phyloP scores from a whole-genome alignment of 2,329 filamentous ascomycete species.

The Nemania diffusa region DNA sequence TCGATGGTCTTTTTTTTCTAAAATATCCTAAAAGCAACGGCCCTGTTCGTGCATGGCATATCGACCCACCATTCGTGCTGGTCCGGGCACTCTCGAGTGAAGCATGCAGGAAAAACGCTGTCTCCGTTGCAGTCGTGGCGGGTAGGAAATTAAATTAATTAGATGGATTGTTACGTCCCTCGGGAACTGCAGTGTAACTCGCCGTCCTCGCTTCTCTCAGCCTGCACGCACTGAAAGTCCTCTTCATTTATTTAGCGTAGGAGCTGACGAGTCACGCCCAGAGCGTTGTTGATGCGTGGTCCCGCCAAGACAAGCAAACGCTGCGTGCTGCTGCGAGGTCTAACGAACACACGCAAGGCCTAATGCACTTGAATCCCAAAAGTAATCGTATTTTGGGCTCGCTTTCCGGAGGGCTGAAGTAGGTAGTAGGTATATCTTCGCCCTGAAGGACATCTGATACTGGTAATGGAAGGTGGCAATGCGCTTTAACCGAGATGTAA shows the following conservation, averaged over 20 bases:
- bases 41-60: slow-evolving; percentile 41
- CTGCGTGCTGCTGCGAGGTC: slow-evolving; percentile 15
- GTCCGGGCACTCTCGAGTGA: slow-evolving; percentile 26
- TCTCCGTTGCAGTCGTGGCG: slow-evolving; percentile 26
- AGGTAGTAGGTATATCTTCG: no score
- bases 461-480: slow-evolving; percentile 26
- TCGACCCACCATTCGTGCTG: slow-evolving; percentile 28
- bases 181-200: slow-evolving; percentile 33
- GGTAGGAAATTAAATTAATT: slow-evolving; percentile 44
- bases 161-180: slow-evolving; percentile 47
- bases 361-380: slow-evolving; percentile 12
- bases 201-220: slow-evolving; percentile 26
- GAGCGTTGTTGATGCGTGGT: no score
- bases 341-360: slow-evolving; percentile 8
- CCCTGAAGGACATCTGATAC: slow-evolving; percentile 8
- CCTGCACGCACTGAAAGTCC: slow-evolving; percentile 5
- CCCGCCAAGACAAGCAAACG: slow-evolving; percentile 34
- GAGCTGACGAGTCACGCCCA: slow-evolving; percentile 41
- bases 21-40: slow-evolving; percentile 48
- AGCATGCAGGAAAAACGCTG: slow-evolving; percentile 32
- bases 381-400: slow-evolving; percentile 20
- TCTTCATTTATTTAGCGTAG: slow-evolving; percentile 24
- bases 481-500: slow-evolving; percentile 31
- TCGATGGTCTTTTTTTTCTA: slow-evolving; percentile 40
- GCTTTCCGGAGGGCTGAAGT: slow-evolving; percentile 29